Evolutionary conservation across 768 basidiomycete species (phyloP).

Genomic region (Tylopilus sp.): DNA sequence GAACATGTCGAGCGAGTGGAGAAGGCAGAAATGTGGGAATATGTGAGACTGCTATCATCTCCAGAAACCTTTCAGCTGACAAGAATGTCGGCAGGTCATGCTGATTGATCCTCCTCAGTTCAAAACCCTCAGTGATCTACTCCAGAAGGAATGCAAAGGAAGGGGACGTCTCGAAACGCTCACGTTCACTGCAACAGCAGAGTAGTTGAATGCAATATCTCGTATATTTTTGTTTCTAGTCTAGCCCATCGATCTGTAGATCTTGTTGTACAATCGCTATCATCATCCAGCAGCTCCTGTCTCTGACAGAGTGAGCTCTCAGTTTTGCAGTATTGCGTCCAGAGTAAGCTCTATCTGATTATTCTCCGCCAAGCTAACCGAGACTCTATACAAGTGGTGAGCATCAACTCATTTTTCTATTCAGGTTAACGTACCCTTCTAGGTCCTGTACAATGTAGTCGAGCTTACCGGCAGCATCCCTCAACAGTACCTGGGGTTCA

Average conservation of each 20-base stretch:
- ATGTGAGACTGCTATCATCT: constrained; percentile 49
- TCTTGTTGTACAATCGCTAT: neutral
- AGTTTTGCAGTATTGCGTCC: constrained; percentile 11
- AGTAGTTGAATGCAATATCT: constrained; percentile 12
- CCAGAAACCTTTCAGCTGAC: constrained; percentile 7
- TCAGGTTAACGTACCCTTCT: constrained; percentile 45
- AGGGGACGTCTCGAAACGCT: constrained; percentile 83
- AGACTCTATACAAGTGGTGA: constrained; percentile 13
- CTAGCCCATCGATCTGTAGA: neutral
- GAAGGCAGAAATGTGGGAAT: constrained; percentile 78
- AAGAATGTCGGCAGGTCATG: constrained; percentile 57
- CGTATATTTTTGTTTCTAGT: neutral
- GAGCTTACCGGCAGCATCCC: constrained; percentile 37
- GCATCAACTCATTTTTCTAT: neutral
- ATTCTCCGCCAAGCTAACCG: constrained; percentile 13
- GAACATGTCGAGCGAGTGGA: constrained; percentile 86
- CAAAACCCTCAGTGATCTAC: constrained; percentile 81
- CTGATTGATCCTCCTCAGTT: constrained; percentile 93
- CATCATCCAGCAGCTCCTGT: neutral
- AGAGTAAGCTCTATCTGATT: constrained; percentile 23
- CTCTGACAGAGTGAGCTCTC: neutral
- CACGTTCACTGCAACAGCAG: constrained; percentile 62
- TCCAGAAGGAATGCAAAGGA: constrained; percentile 91
- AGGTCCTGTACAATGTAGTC: constrained; percentile 71
- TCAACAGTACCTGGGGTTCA: constrained; percentile 45